Evolutionary conservation across 306 rosid genomes (phyloP), one percentile per base, ranked within the genome.

Genomic region (Luffa aegyptiaca): DNA sequence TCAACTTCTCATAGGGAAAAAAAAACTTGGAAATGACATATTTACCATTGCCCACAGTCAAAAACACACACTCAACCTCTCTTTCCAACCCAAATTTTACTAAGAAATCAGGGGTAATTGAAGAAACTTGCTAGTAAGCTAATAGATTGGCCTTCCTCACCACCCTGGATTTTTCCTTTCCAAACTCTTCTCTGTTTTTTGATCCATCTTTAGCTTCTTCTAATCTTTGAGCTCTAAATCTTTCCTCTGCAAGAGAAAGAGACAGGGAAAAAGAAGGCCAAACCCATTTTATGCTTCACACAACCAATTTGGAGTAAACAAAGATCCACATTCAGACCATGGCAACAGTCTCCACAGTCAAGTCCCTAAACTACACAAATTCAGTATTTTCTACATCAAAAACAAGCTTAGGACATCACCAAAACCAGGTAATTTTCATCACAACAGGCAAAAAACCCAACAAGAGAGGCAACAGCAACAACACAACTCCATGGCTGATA

Each of bases 271-370:
- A 59, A 62, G 16, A 48, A 51, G 79, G 42, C 46, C 37, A 49
- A 65, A 75, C 46, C 57, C 52, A 48, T 61, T 80, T 59, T 77
- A 84, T 82, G 79, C 81, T 80, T 70, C 58, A 20, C 31, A 49
- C 36, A 35, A 26, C 31, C 4, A 76, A 5, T 9, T 33, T 37
- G 21, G 77, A 71, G 49, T 76, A 31, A 80, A 58, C 81, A 81
- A 77, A 78, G 70, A 84, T 78, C 64, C 5, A 80, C 84, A 80
- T 52, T 83, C 56, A 58, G 79, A 84, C 33, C 35, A 94, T 95
- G 98, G 92, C 97, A 84, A 82, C 96, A 80, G 90, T 91, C 62
- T 85, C 90, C 90, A 88, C 97, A 80, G 91, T 93, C 61, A 97
- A 92, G 70, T 81, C 90, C 14, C 86, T 90, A 42, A 90, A 88